A percentile compares a stretch with the other conserved stretches of the same genome.
Conservation (phyloP, 2,329 filamentous ascomycete genomes). For the Hirsutella minnesotensis region DNA sequence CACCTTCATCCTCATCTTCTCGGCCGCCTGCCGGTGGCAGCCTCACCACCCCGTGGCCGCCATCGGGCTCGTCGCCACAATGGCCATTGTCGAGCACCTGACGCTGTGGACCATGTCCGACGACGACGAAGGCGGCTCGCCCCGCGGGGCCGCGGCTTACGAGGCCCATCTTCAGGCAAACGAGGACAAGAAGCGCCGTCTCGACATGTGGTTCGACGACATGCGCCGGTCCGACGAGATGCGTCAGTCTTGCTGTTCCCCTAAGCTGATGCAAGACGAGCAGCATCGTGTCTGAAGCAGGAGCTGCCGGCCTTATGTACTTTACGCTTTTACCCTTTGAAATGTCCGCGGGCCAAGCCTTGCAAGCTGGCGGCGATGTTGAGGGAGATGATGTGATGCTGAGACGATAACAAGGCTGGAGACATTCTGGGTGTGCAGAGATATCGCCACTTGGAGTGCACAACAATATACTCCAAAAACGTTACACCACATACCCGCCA, state of each 20-base stretch:
- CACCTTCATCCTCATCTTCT: constrained; percentile 21
- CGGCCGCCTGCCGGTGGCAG: constrained; percentile 17
- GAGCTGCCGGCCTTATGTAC: too few species aligned
- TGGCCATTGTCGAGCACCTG: constrained; percentile 19
- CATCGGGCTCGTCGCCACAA: constrained; percentile 16
- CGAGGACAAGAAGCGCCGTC: constrained; percentile 17
- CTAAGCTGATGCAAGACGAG: background rate
- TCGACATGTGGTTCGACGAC: constrained; percentile 20
- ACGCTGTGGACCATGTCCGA: constrained; percentile 21
- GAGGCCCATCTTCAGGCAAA: constrained; percentile 8
- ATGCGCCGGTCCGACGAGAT: constrained; percentile 7
- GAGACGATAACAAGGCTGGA: too few species aligned
- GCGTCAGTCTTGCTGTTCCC: background rate
- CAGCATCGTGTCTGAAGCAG: background rate
- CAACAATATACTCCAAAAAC: too few species aligned
- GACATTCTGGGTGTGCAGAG: too few species aligned
- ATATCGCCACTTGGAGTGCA: too few species aligned
- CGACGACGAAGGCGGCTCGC: constrained; percentile 10
- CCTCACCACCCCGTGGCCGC: constrained; percentile 15
- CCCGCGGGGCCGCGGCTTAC: constrained; percentile 6
- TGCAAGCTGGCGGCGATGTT: too few species aligned
- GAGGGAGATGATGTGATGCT: too few species aligned
- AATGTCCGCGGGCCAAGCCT: too few species aligned
- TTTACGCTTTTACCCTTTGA: too few species aligned
- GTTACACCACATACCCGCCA: too few species aligned